Percentiles rank a stretch among this genome's conserved stretches.
Evolutionary conservation across 1,139 yeast genomes (phyloP).

Genomic region (Ogataea hybrid): DNA sequence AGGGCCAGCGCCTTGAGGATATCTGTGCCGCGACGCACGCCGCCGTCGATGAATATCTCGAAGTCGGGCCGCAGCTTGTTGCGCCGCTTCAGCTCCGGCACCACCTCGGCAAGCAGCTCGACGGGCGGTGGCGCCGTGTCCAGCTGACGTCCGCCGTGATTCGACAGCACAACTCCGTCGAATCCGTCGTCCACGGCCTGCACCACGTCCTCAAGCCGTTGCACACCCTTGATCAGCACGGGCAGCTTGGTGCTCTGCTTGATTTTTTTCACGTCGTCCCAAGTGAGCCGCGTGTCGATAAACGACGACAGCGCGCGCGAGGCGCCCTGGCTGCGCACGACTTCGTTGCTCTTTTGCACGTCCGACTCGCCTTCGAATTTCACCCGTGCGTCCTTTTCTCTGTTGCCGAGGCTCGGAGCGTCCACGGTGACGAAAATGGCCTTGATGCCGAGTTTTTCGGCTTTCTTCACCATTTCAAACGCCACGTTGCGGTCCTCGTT

Average conservation of each 20-base stretch:
- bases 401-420: constrained; percentile 92
- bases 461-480: constrained; percentile 59
- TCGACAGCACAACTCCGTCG: constrained; percentile 67
- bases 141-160: constrained; percentile 80
- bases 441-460: constrained; percentile 71
- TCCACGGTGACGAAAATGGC: constrained; percentile 88
- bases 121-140: constrained; percentile 69
- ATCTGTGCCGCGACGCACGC: constrained; percentile 73
- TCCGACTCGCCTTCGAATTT: constrained; percentile 62
- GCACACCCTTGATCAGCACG: constrained; percentile 67
- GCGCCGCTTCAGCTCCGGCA: constrained; percentile 47
- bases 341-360: constrained; percentile 40
- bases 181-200: constrained; percentile 61
- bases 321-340: constrained; percentile 78
- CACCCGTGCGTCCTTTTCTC: constrained; percentile 63
- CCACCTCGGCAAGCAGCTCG: constrained; percentile 64
- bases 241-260: constrained; percentile 58
- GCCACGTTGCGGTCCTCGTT: constrained; percentile 68
- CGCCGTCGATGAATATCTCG: constrained; percentile 72
- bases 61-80: constrained; percentile 50
- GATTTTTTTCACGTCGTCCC: constrained; percentile 63
- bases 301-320: constrained; percentile 83
- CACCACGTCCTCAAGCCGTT: constrained; percentile 65
- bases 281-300: constrained; percentile 75
- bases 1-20: constrained; percentile 68